Conservation (phyloP, 306 rosid species). For the Rubus idaeus region DNA sequence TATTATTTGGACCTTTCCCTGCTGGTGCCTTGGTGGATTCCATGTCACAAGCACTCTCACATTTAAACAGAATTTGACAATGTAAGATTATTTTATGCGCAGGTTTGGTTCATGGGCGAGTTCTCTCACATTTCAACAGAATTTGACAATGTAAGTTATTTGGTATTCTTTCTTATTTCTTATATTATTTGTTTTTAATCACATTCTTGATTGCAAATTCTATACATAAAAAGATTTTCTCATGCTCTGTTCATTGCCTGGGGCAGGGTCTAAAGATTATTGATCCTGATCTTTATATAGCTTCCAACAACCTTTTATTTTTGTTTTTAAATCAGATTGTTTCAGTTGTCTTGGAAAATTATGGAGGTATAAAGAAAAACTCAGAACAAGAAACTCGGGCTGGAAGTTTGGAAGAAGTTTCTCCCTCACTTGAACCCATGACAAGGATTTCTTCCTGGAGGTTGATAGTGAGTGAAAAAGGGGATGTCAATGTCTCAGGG, state of each 20-base stretch:
- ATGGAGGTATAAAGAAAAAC: conserved; percentile 40
- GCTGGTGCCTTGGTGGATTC: not conserved
- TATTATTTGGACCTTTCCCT: not conserved
- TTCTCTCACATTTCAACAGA: conserved; percentile 63
- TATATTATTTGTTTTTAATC: not conserved
- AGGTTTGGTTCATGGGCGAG: conserved; percentile 88
- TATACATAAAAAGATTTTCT: not conserved
- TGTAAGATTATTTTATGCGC: conserved; percentile 28
- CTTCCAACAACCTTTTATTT: conserved; percentile 31
- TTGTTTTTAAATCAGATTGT: conserved; percentile 45
- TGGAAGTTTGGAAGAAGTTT: conserved; percentile 11
- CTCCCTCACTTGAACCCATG: conserved; percentile 9
- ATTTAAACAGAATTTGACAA: not conserved
- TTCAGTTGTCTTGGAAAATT: conserved; percentile 66
- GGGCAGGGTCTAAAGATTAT: not conserved
- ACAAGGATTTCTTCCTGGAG: conserved; percentile 50
- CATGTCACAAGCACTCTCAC: not conserved
- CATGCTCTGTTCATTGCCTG: not conserved
- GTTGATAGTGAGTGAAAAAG: conserved; percentile 55
- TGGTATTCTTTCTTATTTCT: not conserved
- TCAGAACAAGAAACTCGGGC: conserved; percentile 14
- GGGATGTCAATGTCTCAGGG: conserved; percentile 49
- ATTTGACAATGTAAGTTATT: conserved; percentile 61
- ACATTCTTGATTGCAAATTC: not conserved
- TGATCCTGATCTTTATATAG: conserved; percentile 8